Conservation (phyloP, 108 stramenopile species). For the Nitzschia inconspicua region DNA sequence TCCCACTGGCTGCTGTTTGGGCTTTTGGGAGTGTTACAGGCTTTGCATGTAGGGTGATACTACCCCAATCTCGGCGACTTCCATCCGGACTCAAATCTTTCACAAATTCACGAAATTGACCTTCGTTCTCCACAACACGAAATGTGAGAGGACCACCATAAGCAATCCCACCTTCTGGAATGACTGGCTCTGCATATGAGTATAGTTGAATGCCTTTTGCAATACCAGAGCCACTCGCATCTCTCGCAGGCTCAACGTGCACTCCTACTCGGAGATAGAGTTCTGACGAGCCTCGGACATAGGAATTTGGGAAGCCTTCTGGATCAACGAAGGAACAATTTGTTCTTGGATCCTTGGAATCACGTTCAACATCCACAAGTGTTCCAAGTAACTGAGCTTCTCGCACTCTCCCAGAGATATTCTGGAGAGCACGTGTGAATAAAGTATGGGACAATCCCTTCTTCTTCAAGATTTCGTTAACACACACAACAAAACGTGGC, state of each 20-base stretch:
- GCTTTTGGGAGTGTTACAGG: constrained; percentile 75
- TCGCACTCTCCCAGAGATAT: constrained; percentile 67
- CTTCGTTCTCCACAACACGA: constrained; percentile 85
- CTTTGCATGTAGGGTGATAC: constrained; percentile 66
- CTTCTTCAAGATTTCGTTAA: constrained; percentile 82
- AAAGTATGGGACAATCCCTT: constrained; percentile 74
- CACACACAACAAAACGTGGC: constrained; percentile 75
- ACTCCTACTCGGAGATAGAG: constrained; percentile 79
- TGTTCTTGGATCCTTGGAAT: constrained; percentile 45
- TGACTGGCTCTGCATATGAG: constrained; percentile 75
- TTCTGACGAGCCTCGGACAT: constrained; percentile 66
- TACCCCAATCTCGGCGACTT: constrained; percentile 84
- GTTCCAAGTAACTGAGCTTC: constrained; percentile 77
- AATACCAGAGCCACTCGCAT: constrained; percentile 45
- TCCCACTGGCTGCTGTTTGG: constrained; percentile 54
- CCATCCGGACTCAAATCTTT: constrained; percentile 70
- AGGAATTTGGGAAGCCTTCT: constrained; percentile 89
- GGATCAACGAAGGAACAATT: constrained; percentile 58
- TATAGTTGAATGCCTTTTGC: constrained; percentile 73
- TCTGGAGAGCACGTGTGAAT: constrained; percentile 76
- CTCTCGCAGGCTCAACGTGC: constrained; percentile 74
- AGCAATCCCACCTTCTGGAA: constrained; percentile 74
- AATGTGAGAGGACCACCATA: constrained; percentile 82
- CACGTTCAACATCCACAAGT: constrained; percentile 75
- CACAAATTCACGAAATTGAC: constrained; percentile 73